phyloP scores from a whole-genome alignment of 495 filamentous ascomycete species.

The Trichocladium uniseriatum region DNA sequence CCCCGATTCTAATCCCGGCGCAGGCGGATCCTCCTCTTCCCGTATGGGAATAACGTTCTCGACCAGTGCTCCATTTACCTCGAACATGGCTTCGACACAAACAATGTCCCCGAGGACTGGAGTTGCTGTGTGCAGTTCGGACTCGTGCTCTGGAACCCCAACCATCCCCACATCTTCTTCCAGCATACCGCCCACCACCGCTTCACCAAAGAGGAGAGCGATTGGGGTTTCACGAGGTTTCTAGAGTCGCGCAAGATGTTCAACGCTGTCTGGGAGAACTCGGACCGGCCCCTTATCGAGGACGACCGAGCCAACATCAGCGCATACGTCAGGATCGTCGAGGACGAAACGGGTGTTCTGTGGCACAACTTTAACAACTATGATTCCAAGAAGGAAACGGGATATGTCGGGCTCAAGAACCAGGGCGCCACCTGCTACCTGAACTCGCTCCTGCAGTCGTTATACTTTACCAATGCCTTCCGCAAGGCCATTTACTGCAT shows the following conservation, averaged over 20 bases:
- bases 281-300: constrained; percentile 74
- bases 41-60: constrained; percentile 74
- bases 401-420: constrained; percentile 93
- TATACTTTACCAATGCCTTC: constrained; percentile 97
- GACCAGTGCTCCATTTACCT: constrained; percentile 92
- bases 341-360: constrained; percentile 96
- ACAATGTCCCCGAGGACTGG: constrained; percentile 70
- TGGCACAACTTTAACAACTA: constrained; percentile 99
- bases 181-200: constrained; percentile 71
- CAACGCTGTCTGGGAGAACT: constrained; percentile 48
- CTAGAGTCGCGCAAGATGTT: constrained; percentile 78
- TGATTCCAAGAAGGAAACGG: constrained; percentile 97
- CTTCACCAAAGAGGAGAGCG: constrained; percentile 91
- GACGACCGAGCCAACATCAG: constrained; percentile 79
- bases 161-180: constrained; percentile 68
- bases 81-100: constrained; percentile 72
- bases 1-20: background rate
- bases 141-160: constrained; percentile 86
- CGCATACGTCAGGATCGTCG: constrained; percentile 86
- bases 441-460: constrained; percentile 90
- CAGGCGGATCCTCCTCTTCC: constrained; percentile 92
- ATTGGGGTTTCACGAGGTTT: constrained; percentile 97
- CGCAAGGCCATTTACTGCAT: constrained; percentile 96
- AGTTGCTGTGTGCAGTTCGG: constrained; percentile 95
- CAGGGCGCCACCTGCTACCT: constrained; percentile 98